Percentiles rank a stretch among this genome's conserved stretches.
Evolutionary conservation across 371 early-diverging fungal species (phyloP).

Genomic region (Basidiobolus heterosporus): DNA sequence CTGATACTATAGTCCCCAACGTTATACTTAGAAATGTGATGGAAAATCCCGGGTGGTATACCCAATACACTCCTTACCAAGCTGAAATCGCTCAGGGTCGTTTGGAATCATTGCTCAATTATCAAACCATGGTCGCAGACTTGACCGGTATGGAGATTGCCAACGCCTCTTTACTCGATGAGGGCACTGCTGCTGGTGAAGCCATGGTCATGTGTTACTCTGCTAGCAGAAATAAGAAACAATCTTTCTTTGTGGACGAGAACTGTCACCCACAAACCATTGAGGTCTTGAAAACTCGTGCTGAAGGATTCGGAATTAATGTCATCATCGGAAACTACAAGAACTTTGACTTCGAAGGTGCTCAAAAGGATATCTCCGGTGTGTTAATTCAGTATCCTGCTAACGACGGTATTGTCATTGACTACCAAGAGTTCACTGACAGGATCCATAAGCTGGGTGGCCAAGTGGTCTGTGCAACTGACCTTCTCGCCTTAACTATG

Average conservation of each 20-base stretch:
- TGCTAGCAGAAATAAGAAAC: conserved; percentile 45
- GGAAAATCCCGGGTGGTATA: conserved; percentile 88
- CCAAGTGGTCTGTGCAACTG: conserved; percentile 81
- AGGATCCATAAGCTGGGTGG: conserved; percentile 65
- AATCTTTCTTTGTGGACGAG: conserved; percentile 79
- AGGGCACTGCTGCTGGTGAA: conserved; percentile 95
- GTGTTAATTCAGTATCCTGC: conserved; percentile 62
- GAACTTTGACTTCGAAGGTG: conserved; percentile 51
- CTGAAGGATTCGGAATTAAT: conserved; percentile 82
- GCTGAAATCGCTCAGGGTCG: conserved; percentile 96
- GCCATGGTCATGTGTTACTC: conserved; percentile 85
- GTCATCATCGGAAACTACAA: conserved; percentile 67
- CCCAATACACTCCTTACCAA: conserved; percentile 93
- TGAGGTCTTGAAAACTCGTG: conserved; percentile 77
- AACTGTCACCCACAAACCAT: conserved; percentile 90
- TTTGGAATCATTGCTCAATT: conserved; percentile 88
- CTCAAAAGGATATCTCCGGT: conserved; percentile 50
- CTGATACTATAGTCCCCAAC: conserved; percentile 71
- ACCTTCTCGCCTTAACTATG: conserved; percentile 81
- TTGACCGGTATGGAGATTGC: conserved; percentile 86
- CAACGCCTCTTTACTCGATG: conserved; percentile 90
- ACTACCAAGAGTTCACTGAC: conserved; percentile 60
- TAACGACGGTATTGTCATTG: conserved; percentile 66
- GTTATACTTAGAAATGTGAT: conserved; percentile 88
- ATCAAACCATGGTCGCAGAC: conserved; percentile 87